Evolutionary conservation across 1,284 basidiomycete species (phyloP), one percentile per base, ranked within the genome.

Genomic region (Xerocomus minutiporus): DNA sequence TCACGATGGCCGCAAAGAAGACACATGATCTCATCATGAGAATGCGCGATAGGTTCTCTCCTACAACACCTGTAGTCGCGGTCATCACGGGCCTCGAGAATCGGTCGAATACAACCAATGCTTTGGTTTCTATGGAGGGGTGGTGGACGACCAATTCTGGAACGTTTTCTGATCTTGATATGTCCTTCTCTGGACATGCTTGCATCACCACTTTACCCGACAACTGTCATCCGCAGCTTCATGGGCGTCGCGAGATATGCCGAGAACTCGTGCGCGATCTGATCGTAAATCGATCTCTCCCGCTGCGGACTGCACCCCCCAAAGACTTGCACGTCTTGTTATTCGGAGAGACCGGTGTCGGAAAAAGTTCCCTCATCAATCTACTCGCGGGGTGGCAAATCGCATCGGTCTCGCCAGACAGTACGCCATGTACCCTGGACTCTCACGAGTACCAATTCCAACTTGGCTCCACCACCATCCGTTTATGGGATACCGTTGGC

Each of bases 321-420:
- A 68, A 57, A 36, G 61, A 68, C 17, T 12, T 68, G 25, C 63
- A 69, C 23, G 50, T 69, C 34, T 35, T 68, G 46, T 35, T 70
- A 38, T 61, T 71, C 26, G 52, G 63, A 20, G 58, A 72, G 55
- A 66, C 70, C 0, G 67, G 69, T 7, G 69, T 68, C 5, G 69
- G 68, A 5, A 70, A 67, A 32, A 70, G 67, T 29, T 71, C 66
- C 0, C 57, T 68, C 39, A 56, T 71, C 51, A 71, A 68, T 32
- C 53, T 68, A 7, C 64, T 68, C 35, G 64, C 66, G 0, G 67
- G 56, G 7, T 40, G 56, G 48, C 55, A 60, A 1, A 56, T 70
- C 13, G 64, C 69, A 5, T 20, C 40, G 6, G 42, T 59, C 36
- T 71, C 66, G 7, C 56, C 60, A 4, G 66, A 67, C 43, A 66